Conservation (phyloP, 805 yeast species). For the Grigorovia jiainica region DNA sequence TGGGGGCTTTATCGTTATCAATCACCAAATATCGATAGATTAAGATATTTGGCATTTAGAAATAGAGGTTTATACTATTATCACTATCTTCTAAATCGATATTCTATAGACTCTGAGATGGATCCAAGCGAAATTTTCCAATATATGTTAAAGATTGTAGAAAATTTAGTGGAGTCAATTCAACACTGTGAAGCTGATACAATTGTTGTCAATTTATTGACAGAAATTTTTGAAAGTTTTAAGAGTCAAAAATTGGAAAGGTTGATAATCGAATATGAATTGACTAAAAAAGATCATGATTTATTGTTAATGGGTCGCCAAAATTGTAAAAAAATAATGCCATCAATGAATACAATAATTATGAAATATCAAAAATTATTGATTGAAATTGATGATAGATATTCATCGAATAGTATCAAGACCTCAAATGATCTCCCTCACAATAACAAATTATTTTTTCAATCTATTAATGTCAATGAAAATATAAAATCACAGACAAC, state of each 20-base stretch:
- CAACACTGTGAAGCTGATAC: constrained; percentile 62
- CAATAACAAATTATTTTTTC: neutral
- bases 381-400: constrained; percentile 10
- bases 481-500: neutral
- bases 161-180: constrained; percentile 57
- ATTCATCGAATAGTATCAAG: too few species aligned
- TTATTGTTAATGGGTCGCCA: constrained; percentile 16
- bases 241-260: constrained; percentile 42
- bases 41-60: constrained; percentile 70
- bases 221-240: constrained; percentile 42
- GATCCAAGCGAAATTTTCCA: constrained; percentile 32
- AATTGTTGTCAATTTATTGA: constrained; percentile 39
- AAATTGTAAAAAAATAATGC: constrained; percentile 19
- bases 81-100: constrained; percentile 23
- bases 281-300: constrained; percentile 32
- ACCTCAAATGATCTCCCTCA: neutral
- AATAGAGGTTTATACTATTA: constrained; percentile 72
- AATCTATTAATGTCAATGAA: neutral
- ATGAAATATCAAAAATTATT: constrained; percentile 12
- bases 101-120: constrained; percentile 10
- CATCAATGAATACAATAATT: constrained; percentile 15
- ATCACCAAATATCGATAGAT: constrained; percentile 62
- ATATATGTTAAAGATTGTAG: constrained; percentile 38
- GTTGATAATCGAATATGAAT: constrained; percentile 48
- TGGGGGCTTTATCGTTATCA: constrained; percentile 26